phyloP scores from a whole-genome alignment of 2,329 filamentous ascomycete species.

The Sporothrix dimorphospora region DNA sequence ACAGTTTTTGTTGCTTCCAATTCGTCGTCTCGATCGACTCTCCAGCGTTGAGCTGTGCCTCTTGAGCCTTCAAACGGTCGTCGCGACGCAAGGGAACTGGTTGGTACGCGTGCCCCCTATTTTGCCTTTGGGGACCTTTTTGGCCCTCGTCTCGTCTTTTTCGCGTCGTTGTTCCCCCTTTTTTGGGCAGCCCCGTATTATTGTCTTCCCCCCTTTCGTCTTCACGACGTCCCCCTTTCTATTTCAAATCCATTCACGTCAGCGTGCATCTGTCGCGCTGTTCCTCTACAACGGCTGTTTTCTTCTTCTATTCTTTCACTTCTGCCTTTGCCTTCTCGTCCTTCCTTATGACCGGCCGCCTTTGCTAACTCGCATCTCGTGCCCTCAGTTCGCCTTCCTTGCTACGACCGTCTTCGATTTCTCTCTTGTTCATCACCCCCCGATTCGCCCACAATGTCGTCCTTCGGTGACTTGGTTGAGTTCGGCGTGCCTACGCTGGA shows the following conservation, averaged over 20 bases:
- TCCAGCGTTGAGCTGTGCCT: slow-evolving; percentile 1
- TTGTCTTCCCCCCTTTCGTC: slow-evolving; percentile 21
- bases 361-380: slow-evolving; percentile 28
- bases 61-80: background rate
- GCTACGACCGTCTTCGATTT: slow-evolving; percentile 3
- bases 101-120: slow-evolving; percentile 30
- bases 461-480: slow-evolving; percentile 30
- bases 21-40: slow-evolving; percentile 9
- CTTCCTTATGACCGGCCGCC: background rate
- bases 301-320: background rate
- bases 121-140: slow-evolving; percentile 21
- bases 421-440: background rate
- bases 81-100: slow-evolving; percentile 14
- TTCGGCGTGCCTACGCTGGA: slow-evolving; percentile 80
- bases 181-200: slow-evolving; percentile 26
- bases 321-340: slow-evolving; percentile 4
- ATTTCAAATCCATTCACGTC: background rate
- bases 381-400: slow-evolving; percentile 18
- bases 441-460: slow-evolving; percentile 31
- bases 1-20: slow-evolving; percentile 1
- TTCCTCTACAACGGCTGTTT: background rate
- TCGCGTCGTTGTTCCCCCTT: slow-evolving; percentile 32
- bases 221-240: slow-evolving; percentile 18
- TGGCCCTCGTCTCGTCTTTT: slow-evolving; percentile 21
- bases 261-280: slow-evolving; percentile 4